Conservation (phyloP, 2,329 filamentous ascomycete genomes). For the Daldinia sp. region DNA sequence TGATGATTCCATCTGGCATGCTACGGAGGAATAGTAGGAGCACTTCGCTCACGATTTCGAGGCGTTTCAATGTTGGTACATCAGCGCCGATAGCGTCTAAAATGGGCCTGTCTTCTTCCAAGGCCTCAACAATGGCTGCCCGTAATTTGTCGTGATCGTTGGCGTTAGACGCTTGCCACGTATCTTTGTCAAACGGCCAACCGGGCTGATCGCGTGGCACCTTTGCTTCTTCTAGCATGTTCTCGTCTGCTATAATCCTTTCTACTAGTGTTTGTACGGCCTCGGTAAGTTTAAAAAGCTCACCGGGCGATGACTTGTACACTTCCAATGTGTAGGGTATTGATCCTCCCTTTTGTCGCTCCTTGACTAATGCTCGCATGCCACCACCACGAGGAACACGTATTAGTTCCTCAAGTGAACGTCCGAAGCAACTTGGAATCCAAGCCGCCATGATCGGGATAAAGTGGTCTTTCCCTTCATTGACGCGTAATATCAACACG, state of each 20-base stretch:
- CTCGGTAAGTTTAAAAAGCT: constrained; percentile 89
- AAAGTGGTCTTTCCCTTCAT: constrained; percentile 89
- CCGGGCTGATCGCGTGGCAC: constrained; percentile 61
- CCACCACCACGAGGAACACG: constrained; percentile 84
- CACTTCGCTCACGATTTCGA: constrained; percentile 77
- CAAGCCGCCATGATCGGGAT: constrained; percentile 81
- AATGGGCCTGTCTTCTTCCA: constrained; percentile 75
- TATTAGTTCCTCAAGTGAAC: constrained; percentile 88
- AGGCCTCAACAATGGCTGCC: constrained; percentile 64
- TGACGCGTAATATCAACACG: constrained; percentile 84
- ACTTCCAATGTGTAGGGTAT: constrained; percentile 67
- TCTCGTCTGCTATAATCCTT: constrained; percentile 66
- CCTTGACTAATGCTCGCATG: constrained; percentile 62
- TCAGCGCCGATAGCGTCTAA: constrained; percentile 69
- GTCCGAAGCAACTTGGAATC: constrained; percentile 82
- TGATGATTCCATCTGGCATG: constrained; percentile 81
- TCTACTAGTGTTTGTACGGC: constrained; percentile 69
- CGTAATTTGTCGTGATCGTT: constrained; percentile 42
- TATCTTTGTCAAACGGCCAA: constrained; percentile 63
- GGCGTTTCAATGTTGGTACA: constrained; percentile 68
- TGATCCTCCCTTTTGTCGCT: constrained; percentile 49
- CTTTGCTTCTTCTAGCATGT: constrained; percentile 64
- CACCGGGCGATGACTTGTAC: constrained; percentile 82
- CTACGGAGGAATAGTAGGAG: constrained; percentile 78
- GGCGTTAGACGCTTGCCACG: constrained; percentile 41